Evolutionary conservation across 2,329 filamentous ascomycete species (phyloP), one percentile per base, ranked within the genome.

Genomic region (Penicillium sp.): DNA sequence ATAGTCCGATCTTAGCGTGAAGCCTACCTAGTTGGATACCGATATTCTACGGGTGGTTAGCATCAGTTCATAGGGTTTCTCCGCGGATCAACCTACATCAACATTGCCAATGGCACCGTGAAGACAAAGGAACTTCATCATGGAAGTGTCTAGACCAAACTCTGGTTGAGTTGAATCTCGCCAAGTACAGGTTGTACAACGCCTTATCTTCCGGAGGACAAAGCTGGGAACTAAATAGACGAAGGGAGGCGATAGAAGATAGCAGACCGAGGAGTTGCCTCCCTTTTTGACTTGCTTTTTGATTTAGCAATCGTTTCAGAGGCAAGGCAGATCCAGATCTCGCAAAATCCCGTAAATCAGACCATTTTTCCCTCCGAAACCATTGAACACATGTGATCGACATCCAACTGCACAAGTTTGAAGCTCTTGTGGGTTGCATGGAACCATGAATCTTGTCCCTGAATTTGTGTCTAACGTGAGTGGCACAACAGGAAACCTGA

Each of bases 61-160:
- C 46, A 29, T 55, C 5, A 57, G 52, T 26, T 20, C 14, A 9
- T 11, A 40, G 5, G 11, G 11, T 20, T 52, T 37, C 29, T 40
- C 3, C 15, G 41, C 15, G 15, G 33, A n/a, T 43, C 25, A 20
- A 60, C 66, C 14, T 49, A 69, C 67, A 43, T 69, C 58, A 14
- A 64, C 51, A 42, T 68, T 69, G 53, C 64, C 64, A 59, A 68
- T 67, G 41, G 65, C 63, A 44, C 67, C 67, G 43, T 68, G 67
- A 33, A 69, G 61, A 47, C 67, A 69, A 18, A 69, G 27, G 46
- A 68, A 68, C 23, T 61, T 57, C 67, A 69, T 69, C 37, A 11
- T 60, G 49, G 18, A 43, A 29, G 50, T 14, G 45, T 53, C 31
- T 46, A 55, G 52, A 44, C 46, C 33, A 20, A 26, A 20, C 42